Evolutionary conservation across 2,329 filamentous ascomycete species (phyloP), one percentile per base, ranked within the genome.

Genomic region (Ophiognomonia clavigignenti-juglandacearum): DNA sequence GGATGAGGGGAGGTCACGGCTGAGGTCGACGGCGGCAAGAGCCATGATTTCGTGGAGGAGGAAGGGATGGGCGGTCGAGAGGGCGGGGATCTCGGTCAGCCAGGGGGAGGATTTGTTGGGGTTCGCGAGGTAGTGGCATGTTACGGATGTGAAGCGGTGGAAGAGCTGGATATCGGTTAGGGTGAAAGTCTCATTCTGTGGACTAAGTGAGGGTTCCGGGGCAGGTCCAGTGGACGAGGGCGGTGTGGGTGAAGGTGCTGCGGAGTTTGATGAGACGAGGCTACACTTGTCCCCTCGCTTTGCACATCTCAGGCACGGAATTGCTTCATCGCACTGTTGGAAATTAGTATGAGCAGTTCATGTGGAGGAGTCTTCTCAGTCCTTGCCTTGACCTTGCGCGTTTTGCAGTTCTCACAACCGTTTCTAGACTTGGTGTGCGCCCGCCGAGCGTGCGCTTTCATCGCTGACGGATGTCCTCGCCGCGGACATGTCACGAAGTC

Each of bases 1-100:
- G 5, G 48, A 39, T 10, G 54, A 46, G 6, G 51, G 47, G 16
- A 56, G 49, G 13, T 39, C 29, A 3, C 34, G 41, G 18, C 50
- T 40, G 4, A 51, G 39, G 42, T 61, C 57, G 16, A 59, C 34
- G 20, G 57, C 58, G 3, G 57, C 50, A 8, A 58, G 40, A 4
- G 54, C 57, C 23, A 59, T 53, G 20, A 58, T 29, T 39, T 58
- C 50, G 35, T 59, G 58, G 14, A 61, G 46, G 8, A 61, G 54
- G 37, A 54, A 59, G 1, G 48, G 52, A 32, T 57, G 39, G 29
- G 47, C 27, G 42, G 54, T 54, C 7, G 56, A 56, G 23, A 61
- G 43, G 9, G 53, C 52, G 2, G 52, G 43, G 8, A 61, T 48
- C 14, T 20, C 19, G 20, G 54, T 53, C 4, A 43, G 47, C 56